Evolutionary conservation across 805 yeast species (phyloP).

Genomic region (Candida ortonii): DNA sequence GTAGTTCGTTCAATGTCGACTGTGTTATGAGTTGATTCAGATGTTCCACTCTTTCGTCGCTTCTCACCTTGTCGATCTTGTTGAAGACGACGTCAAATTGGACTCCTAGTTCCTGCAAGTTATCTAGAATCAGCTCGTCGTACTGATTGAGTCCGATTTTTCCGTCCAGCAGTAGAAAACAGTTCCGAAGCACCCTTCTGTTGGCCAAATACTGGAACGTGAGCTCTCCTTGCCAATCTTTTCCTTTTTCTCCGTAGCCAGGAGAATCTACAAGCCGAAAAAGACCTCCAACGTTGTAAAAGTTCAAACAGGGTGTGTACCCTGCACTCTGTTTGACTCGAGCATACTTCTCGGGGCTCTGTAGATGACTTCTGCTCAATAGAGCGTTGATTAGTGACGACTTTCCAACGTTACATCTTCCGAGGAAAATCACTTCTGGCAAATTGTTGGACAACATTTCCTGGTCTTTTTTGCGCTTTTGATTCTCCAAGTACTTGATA

Average conservation of each 20-base stretch:
- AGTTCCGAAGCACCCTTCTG: constrained; percentile 52
- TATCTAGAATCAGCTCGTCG: constrained; percentile 52
- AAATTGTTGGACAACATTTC: constrained; percentile 32
- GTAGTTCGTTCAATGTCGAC: constrained; percentile 39
- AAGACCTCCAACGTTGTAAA: constrained; percentile 62
- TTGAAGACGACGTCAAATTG: constrained; percentile 76
- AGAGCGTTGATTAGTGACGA: constrained; percentile 70
- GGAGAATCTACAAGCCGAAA: constrained; percentile 80
- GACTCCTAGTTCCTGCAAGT: constrained; percentile 51
- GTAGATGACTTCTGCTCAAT: constrained; percentile 39
- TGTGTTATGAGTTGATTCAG: constrained; percentile 39
- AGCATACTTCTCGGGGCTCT: constrained; percentile 40
- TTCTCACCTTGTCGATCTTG: constrained; percentile 60
- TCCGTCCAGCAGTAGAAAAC: constrained; percentile 61
- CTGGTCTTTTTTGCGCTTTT: constrained; percentile 20
- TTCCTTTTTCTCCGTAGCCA: constrained; percentile 81
- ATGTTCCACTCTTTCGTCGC: constrained; percentile 29
- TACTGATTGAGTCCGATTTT: constrained; percentile 55
- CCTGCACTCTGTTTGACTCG: constrained; percentile 35
- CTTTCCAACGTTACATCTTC: constrained; percentile 85
- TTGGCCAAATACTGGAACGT: constrained; percentile 60
- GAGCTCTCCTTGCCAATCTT: constrained; percentile 62
- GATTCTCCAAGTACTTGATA: constrained; percentile 23
- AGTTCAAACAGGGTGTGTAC: constrained; percentile 61
- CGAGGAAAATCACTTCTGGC: constrained; percentile 76